Evolutionary conservation across 2,329 filamentous ascomycete species (phyloP).

Genomic region (Massarina eburnea): DNA sequence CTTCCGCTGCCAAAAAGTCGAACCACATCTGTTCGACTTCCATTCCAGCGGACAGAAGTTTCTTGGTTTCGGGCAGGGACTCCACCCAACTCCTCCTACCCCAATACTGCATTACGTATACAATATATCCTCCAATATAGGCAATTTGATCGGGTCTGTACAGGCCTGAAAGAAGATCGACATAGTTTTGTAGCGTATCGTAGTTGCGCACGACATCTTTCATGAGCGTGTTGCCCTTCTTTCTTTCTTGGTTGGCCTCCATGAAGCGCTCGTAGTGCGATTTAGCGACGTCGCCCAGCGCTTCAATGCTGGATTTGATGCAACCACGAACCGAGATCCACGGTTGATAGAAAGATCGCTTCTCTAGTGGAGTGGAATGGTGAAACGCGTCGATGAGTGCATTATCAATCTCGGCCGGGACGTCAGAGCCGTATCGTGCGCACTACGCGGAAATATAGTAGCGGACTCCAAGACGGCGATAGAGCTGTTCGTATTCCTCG

Average conservation of each 20-base stretch:
- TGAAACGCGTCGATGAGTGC: not conserved
- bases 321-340: not conserved
- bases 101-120: no score
- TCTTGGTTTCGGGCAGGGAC: no score
- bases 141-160: no score
- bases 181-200: not conserved
- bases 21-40: no score
- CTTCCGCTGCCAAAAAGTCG: no score
- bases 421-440: not conserved
- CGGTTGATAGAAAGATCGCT: not conserved
- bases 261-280: not conserved
- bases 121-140: no score
- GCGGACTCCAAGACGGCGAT: not conserved
- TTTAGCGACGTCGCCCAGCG: not conserved
- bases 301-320: not conserved
- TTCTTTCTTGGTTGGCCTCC: not conserved
- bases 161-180: no score
- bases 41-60: no score
- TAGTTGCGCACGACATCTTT: not conserved
- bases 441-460: not conserved
- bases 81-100: no score
- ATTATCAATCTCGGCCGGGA: not conserved
- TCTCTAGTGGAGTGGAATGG: not conserved
- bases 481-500: not conserved
- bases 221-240: not conserved